Conservation (phyloP, 2,329 filamentous ascomycete genomes). For the Epichloe uncinata region DNA sequence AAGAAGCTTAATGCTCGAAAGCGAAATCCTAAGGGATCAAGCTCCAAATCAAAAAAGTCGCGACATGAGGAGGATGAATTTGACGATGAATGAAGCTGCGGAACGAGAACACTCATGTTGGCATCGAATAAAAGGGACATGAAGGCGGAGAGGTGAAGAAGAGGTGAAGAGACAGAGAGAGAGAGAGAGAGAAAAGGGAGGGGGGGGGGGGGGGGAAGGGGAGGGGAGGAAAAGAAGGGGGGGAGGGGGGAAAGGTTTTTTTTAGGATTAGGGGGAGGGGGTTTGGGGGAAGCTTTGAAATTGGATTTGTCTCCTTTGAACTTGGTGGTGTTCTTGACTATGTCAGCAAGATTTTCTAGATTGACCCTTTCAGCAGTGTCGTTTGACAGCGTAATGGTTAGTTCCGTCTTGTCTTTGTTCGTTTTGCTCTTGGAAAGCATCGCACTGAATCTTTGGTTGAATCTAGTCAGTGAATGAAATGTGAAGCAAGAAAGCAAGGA, state of each 20-base stretch:
- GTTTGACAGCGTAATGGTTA: constrained; percentile 22
- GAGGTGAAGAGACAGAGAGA: too few relatives aligned
- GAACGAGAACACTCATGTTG: too few relatives aligned
- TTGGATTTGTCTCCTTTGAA: constrained; percentile 17
- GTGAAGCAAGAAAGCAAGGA: too few relatives aligned
- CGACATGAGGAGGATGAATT: constrained; percentile 9
- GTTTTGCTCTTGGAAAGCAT: constrained; percentile 7
- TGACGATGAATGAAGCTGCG: constrained; percentile 3
- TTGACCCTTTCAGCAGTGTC: constrained; percentile 18
- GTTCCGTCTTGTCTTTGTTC: constrained; percentile 23
- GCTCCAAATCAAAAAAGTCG: constrained; percentile 14
- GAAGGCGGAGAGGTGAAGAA: too few relatives aligned
- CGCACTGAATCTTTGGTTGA: constrained; percentile 1
- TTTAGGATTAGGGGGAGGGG: too few relatives aligned
- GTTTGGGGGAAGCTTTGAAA: constrained; percentile 20
- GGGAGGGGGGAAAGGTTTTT: too few relatives aligned
- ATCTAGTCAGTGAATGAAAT: not conserved
- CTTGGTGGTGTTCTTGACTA: constrained; percentile 22
- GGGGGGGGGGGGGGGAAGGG: not conserved
- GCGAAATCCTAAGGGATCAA: constrained; percentile 14
- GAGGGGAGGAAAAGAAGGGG: too few relatives aligned
- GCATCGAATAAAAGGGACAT: too few relatives aligned
- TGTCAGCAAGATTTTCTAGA: constrained; percentile 19
- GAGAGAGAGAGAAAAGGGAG: too few relatives aligned
- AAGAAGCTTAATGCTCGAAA: constrained; percentile 25